Evolutionary conservation across 371 early-diverging fungal species (phyloP).

Genomic region (Rhizopus arrhizus): DNA sequence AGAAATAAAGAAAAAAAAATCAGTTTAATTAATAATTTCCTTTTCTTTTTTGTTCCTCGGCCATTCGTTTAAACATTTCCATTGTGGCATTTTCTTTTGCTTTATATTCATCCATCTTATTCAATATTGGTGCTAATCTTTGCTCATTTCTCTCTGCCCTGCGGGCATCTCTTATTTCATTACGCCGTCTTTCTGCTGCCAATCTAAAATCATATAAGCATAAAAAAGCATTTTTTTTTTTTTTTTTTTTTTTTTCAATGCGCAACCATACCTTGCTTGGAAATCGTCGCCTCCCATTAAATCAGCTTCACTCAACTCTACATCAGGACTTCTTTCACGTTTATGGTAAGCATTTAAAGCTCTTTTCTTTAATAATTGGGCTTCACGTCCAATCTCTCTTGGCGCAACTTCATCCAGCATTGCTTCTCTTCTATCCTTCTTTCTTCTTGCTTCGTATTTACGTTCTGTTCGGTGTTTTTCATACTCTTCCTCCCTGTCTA

Average conservation of each 20-base stretch:
- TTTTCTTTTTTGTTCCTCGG: constrained; percentile 49
- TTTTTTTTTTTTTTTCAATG: not conserved
- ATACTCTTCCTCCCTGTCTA: constrained; percentile 60
- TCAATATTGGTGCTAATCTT: constrained; percentile 46
- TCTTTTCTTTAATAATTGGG: constrained; percentile 66
- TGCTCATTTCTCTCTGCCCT: constrained; percentile 35
- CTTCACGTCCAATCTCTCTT: constrained; percentile 79
- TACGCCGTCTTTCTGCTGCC: constrained; percentile 50
- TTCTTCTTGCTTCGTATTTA: constrained; percentile 55
- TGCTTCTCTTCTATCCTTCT: constrained; percentile 58
- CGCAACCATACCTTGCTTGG: constrained; percentile 37
- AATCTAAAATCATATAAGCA: constrained; percentile 28
- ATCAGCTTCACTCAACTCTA: constrained; percentile 73
- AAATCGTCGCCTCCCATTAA: constrained; percentile 71
- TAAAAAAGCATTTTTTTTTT: not conserved
- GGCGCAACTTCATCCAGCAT: constrained; percentile 83
- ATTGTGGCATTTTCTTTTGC: constrained; percentile 71
- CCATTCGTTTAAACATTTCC: constrained; percentile 71
- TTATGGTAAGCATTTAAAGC: constrained; percentile 67
- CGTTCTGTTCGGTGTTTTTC: constrained; percentile 51
- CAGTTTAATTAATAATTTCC: constrained; percentile 15
- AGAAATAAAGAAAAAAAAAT: constrained; percentile 11
- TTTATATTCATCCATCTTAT: constrained; percentile 54
- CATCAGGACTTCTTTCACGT: constrained; percentile 73
- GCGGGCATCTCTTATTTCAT: constrained; percentile 53